Conservation (phyloP, 495 filamentous ascomycete genomes). For the Talaromyces thailandensis region DNA sequence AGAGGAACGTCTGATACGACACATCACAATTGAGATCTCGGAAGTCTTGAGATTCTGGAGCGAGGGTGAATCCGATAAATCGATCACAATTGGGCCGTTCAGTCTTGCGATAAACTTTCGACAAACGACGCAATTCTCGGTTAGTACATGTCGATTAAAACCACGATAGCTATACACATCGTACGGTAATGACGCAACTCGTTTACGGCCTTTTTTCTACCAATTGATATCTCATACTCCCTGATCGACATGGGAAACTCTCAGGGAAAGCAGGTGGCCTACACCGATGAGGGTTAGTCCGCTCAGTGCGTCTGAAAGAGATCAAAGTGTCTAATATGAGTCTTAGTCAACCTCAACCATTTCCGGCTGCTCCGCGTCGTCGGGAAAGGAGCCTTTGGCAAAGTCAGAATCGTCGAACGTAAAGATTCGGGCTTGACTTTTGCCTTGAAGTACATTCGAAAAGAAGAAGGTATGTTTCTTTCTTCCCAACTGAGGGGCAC, state of each 20-base stretch:
- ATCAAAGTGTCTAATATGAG: neutral
- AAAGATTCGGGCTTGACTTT: conserved; percentile 93
- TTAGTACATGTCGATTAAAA: neutral
- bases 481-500: neutral
- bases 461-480: conserved; percentile 78
- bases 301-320: neutral
- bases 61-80: neutral
- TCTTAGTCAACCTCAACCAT: conserved; percentile 87
- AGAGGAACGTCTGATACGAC: neutral
- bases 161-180: neutral
- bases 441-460: conserved; percentile 95
- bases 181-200: conserved; percentile 8
- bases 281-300: conserved; percentile 82
- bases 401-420: conserved; percentile 95
- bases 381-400: conserved; percentile 95
- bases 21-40: neutral
- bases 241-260: conserved; percentile 73
- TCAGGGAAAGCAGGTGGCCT: conserved; percentile 85
- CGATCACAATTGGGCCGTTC: neutral
- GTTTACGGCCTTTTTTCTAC: conserved; percentile 9
- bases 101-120: neutral
- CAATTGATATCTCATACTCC: neutral
- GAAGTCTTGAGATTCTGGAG: neutral
- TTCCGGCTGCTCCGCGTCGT: conserved; percentile 93
- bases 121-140: neutral